Conservation (phyloP, 176 grass and related monocot genomes). For the Ananas comosus region DNA sequence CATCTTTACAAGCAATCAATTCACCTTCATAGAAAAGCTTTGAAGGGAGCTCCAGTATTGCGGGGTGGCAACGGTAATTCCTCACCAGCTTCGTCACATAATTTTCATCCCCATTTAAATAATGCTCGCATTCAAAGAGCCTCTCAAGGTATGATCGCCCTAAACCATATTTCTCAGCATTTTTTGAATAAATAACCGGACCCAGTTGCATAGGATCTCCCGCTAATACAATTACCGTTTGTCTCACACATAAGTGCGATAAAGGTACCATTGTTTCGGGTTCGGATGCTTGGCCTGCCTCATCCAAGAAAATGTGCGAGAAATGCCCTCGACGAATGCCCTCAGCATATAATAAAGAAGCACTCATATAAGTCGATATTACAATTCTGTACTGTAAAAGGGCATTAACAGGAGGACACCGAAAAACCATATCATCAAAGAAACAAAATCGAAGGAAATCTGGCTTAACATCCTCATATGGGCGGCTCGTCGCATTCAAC, state of each 20-base stretch:
- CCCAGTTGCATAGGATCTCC: constrained; percentile 88
- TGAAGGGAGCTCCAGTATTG: constrained; percentile 84
- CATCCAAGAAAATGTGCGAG: constrained; percentile 92
- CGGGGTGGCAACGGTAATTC: constrained; percentile 92
- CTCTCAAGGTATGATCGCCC: constrained; percentile 65
- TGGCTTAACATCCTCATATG: constrained; percentile 63
- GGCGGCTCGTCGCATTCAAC: constrained; percentile 70
- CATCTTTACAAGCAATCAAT: constrained; percentile 61
- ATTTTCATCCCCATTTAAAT: constrained; percentile 38
- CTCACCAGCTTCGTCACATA: constrained; percentile 70
- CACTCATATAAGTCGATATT: constrained; percentile 83
- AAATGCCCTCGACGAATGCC: constrained; percentile 67
- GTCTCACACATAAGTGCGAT: constrained; percentile 41
- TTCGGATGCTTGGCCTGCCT: constrained; percentile 85
- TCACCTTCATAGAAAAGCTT: constrained; percentile 66
- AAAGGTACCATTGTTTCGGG: constrained; percentile 84
- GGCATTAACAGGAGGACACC: constrained; percentile 64
- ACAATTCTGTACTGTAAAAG: constrained; percentile 65
- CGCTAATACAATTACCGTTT: constrained; percentile 83
- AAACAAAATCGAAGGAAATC: constrained; percentile 75
- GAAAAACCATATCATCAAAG: constrained; percentile 71
- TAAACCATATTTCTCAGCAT: constrained; percentile 57
- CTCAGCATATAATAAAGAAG: constrained; percentile 49
- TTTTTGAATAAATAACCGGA: constrained; percentile 61
- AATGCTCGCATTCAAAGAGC: constrained; percentile 48